phyloP scores from a whole-genome alignment of 371 early-diverging fungal species.

The Coemansia sp. region DNA sequence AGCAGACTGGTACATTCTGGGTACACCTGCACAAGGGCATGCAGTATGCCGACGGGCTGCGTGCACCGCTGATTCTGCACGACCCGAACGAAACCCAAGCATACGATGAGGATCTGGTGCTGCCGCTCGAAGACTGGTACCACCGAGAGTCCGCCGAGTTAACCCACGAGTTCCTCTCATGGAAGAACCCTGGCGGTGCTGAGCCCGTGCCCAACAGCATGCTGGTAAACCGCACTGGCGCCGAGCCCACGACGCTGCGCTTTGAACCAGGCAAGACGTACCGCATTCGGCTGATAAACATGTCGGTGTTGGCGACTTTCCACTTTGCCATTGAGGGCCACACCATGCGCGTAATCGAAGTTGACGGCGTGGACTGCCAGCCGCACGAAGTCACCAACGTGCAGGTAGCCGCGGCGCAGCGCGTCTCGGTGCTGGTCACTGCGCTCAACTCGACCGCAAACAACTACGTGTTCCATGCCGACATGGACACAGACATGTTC shows the following conservation, averaged over 20 bases:
- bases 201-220: constrained; percentile 8
- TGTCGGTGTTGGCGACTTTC: constrained; percentile 71
- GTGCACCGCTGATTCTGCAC: constrained; percentile 24
- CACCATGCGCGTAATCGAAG: constrained; percentile 69
- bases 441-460: constrained; percentile 51
- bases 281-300: constrained; percentile 78
- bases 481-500: background rate
- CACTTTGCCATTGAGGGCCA: constrained; percentile 75
- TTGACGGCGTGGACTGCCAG: constrained; percentile 69
- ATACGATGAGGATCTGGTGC: constrained; percentile 31
- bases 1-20: constrained; percentile 35
- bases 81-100: constrained; percentile 17
- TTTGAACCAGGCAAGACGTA: constrained; percentile 74
- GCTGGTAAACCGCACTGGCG: constrained; percentile 31
- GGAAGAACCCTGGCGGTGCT: background rate
- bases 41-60: constrained; percentile 30
- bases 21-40: constrained; percentile 24
- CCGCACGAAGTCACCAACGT: constrained; percentile 58
- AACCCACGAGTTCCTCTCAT: background rate
- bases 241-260: constrained; percentile 20
- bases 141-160: constrained; percentile 3
- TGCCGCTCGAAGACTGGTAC: constrained; percentile 31
- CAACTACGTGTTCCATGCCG: constrained; percentile 25
- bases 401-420: constrained; percentile 63
- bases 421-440: constrained; percentile 65